phyloP scores from a whole-genome alignment of 345 rosid species.

The Hevea brasiliensis region DNA sequence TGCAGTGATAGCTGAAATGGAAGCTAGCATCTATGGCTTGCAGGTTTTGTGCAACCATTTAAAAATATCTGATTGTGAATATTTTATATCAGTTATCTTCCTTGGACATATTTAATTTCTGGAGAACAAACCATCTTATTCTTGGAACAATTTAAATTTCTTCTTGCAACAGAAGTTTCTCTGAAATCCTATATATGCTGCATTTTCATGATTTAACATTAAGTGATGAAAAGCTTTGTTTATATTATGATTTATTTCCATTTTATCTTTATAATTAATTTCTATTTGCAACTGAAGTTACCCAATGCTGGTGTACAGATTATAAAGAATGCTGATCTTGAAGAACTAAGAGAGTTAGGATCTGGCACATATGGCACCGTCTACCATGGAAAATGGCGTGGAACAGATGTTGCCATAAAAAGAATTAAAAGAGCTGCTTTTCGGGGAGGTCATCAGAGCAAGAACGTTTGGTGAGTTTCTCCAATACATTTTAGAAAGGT shows the following conservation, averaged over 20 bases:
- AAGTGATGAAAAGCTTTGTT: background rate
- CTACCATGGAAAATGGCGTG: slow-evolving; percentile 76
- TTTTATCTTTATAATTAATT: background rate
- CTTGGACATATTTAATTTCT: background rate
- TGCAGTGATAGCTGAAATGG: slow-evolving; percentile 60
- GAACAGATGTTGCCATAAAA: slow-evolving; percentile 77
- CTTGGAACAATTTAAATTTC: background rate
- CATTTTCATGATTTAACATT: background rate
- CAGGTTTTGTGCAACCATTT: slow-evolving; percentile 40
- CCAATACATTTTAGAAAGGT: background rate
- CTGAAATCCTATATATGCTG: background rate
- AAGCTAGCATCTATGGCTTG: slow-evolving; percentile 66
- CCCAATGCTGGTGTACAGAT: slow-evolving; percentile 41
- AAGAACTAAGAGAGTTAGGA: slow-evolving; percentile 62
- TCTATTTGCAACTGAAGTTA: slow-evolving; percentile 17
- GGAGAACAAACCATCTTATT: background rate
- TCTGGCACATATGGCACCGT: slow-evolving; percentile 78
- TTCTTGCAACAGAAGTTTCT: no score
- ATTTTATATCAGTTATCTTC: background rate
- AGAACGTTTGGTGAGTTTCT: slow-evolving; percentile 60
- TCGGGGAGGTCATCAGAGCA: slow-evolving; percentile 61
- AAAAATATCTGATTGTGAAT: slow-evolving; percentile 2
- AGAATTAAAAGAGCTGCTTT: slow-evolving; percentile 65
- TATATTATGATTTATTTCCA: background rate
- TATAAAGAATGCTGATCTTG: slow-evolving; percentile 63